Base-by-base conservation (phyloP, 2,329 filamentous ascomycete genomes). In the Tolypocladium nubicola region DNA sequence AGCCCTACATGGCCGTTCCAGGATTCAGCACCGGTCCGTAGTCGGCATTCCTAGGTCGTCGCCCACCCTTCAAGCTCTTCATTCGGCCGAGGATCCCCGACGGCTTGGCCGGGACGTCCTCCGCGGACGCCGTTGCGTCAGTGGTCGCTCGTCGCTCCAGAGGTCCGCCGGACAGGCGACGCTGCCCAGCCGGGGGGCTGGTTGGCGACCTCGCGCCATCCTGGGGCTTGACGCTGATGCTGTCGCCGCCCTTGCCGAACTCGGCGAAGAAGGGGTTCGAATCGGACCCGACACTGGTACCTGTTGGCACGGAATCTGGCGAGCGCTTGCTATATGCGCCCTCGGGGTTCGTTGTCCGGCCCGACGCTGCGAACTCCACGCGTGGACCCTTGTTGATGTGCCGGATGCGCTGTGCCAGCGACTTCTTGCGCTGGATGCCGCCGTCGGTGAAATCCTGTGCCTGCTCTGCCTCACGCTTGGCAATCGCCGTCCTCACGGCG, bases 351-450 rank as follows among this genome's bases (percentile, higher is more conserved):
- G 75, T 77, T 57, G 83, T 71, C 52, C 87, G 80, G 45, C 83
- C 81, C 33, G 79, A 77, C n/a, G 83, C 76, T 30, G 76, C 75
- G 58, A 79, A 81, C 30, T 83, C 80, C 54, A 30, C 47, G 11
- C 84, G 83, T 10, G 81, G 82, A n/a, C 81, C 81, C 60, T 85
- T 86, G 69, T 86, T 90, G 66, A 95, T 91, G 62, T 89, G 88
- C 45, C 91, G 87, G 69, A 99, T 88, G 57, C 92, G 89, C 70
- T 97, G 91, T 3, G 91, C 94, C 59, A 99, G 79, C 35, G 92
- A 97, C 77, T 97, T 97, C 80, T 97, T 97, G 59, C 94, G 86
- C 63, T 87, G 85, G 47, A 99, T 73, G 6, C 88, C 87, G 8
- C 75, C 74, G 26, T 79, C 72, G 56, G 75, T 68, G 58, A 81